Percentiles rank a stretch among this genome's conserved stretches.
Evolutionary conservation across 495 filamentous ascomycete species (phyloP).

Genomic region (Daldinia childiae): DNA sequence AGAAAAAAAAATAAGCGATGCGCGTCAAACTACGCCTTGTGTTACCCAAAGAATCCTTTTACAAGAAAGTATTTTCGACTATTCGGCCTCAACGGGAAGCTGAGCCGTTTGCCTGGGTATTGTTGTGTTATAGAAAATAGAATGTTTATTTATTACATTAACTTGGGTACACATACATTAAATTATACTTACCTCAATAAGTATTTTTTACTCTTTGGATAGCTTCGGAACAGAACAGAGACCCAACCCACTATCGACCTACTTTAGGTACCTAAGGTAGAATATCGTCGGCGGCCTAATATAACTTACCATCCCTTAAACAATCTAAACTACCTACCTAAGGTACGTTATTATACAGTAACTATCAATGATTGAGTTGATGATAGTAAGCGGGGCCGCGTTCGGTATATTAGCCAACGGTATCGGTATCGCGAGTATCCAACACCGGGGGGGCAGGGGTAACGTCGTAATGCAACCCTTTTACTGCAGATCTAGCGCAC

Average conservation of each 20-base stretch:
- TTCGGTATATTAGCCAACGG: constrained; percentile 1
- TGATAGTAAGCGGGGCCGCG: constrained; percentile 4
- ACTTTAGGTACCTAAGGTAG: neutral
- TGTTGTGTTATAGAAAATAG: neutral
- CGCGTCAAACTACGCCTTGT: neutral
- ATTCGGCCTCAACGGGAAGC: neutral
- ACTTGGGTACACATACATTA: too few relatives aligned
- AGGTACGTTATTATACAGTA: neutral
- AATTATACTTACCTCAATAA: too few relatives aligned
- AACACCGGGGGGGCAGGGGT: constrained; percentile 13
- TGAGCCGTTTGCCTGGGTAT: neutral
- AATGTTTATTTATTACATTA: too few relatives aligned
- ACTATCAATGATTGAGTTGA: neutral
- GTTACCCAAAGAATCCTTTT: neutral
- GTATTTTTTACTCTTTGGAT: too few relatives aligned
- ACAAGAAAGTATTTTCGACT: neutral
- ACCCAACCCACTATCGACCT: neutral
- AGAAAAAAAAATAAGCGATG: neutral
- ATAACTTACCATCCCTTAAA: neutral
- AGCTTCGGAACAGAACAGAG: neutral
- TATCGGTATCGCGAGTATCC: constrained; percentile 22
- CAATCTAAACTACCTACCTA: neutral
- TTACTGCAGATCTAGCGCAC: constrained; percentile 28
- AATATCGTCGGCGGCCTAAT: neutral
- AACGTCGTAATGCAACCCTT: constrained; percentile 29